Conservation (phyloP, 768 basidiomycete genomes). For the Mycena floridula region DNA sequence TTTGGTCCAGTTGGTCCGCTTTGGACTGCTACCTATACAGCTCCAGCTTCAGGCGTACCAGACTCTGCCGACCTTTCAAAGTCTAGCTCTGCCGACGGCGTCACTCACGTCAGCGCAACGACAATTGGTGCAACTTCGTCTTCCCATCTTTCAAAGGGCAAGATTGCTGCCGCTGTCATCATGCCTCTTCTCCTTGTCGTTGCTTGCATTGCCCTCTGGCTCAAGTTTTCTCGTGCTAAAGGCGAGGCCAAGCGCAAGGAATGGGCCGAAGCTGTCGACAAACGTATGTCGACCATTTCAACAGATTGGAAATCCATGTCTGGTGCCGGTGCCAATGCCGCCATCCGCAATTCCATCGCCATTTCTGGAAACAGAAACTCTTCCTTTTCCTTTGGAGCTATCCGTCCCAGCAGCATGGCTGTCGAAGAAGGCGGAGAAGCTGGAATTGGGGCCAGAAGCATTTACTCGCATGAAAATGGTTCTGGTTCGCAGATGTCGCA, state of each 20-base stretch:
- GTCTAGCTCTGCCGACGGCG: slow-evolving; percentile 18
- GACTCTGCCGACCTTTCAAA: slow-evolving; percentile 34
- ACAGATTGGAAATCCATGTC: slow-evolving; percentile 74
- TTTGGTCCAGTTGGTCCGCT: slow-evolving; percentile 61
- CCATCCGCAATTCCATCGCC: slow-evolving; percentile 66
- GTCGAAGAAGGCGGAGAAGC: slow-evolving; percentile 33
- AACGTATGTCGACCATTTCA: slow-evolving; percentile 79
- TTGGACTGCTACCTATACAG: slow-evolving; percentile 56
- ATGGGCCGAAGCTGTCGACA: slow-evolving; percentile 66
- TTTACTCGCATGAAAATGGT: slow-evolving; percentile 11
- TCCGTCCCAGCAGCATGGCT: slow-evolving; percentile 43
- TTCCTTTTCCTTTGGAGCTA: slow-evolving; percentile 54
- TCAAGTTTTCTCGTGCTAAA: slow-evolving; percentile 47
- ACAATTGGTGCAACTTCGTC: slow-evolving; percentile 27
- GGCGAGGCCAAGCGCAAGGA: slow-evolving; percentile 46
- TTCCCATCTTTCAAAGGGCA: slow-evolving; percentile 38
- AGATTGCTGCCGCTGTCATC: slow-evolving; percentile 58
- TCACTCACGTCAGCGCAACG: slow-evolving; percentile 35
- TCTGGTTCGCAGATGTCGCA: slow-evolving; percentile 29
- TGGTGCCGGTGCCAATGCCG: slow-evolving; percentile 62
- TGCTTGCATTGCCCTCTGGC: slow-evolving; percentile 36
- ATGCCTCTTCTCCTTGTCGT: slow-evolving; percentile 57
- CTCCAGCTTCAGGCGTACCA: slow-evolving; percentile 33
- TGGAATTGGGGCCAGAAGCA: slow-evolving; percentile 30
- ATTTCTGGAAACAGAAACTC: slow-evolving; percentile 28